Base-by-base conservation (phyloP, 2,329 filamentous ascomycete species). In the Dactylella cylindrospora region DNA sequence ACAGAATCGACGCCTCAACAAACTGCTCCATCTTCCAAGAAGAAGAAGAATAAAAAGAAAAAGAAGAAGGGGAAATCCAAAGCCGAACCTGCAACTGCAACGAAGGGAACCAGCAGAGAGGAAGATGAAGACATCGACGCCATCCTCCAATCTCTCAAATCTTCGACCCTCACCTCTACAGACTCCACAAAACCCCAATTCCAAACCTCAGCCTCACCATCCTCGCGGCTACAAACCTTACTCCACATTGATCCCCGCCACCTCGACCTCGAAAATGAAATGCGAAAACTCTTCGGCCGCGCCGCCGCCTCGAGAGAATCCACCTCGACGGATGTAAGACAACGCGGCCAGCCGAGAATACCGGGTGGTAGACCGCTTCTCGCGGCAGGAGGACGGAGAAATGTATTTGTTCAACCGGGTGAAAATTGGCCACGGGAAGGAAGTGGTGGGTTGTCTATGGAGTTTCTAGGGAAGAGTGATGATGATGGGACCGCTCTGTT, bases 221-320 rank as follows among this genome's bases (percentile, higher is more conserved):
- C 53, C 71, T 25, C 73, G 47, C 74, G 75, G 44, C 71, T 74
- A 39, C 73, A 79, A 41, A 77, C 76, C 64, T 80, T 86, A 9
- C 74, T 88, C 0, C 74, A 78, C 2, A 75, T 88, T 45, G 84
- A 86, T 67, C 81, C 84, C 0, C 80, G 86, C 66, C 82, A 90
- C 67, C 79, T 98, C 8, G 90, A 91, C 70, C 88, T 88, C 5
- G 78, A 85, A 28, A 95, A 95, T 69, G 93, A 98, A 75, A 96
- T 98, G 89, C 85, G 83, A 54, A 81, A 79, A 66, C 74, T 88
- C 0, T 88, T 88, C 71, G 85, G 85, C 3, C 80, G 79, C 64
- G 79, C 82, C 20, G 83, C 83, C 17, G 69, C 85, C 7, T 38
- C 41, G 3, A 39, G 45, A 8, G 81, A 85, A 67, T 76, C 74